A percentile compares a stretch with the other conserved stretches of the same genome.
phyloP scores from a whole-genome alignment of 2,329 filamentous ascomycete species.

The Sclerotinia subarctica region DNA sequence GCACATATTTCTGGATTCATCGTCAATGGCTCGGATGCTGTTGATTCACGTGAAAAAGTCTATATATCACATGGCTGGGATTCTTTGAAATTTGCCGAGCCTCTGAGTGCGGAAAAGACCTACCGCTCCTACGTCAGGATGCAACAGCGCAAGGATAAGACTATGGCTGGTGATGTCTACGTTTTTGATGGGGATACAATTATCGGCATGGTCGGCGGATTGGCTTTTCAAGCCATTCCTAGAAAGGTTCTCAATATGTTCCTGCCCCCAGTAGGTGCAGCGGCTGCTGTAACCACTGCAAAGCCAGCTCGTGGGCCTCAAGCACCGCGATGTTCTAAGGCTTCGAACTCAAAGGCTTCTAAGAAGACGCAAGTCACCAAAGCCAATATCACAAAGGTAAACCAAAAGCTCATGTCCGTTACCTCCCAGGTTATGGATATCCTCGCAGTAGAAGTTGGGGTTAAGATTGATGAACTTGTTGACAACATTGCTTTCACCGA shows the following conservation, averaged over 20 bases:
- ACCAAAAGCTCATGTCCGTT: conserved; percentile 36
- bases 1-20: conserved; percentile 61
- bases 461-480: conserved; percentile 47
- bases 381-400: conserved; percentile 30
- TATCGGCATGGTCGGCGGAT: conserved; percentile 42
- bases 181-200: conserved; percentile 39
- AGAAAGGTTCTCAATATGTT: conserved; percentile 21
- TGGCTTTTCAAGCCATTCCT: conserved; percentile 39
- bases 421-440: conserved; percentile 47
- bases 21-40: conserved; percentile 47
- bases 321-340: background rate
- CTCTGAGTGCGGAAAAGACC: conserved; percentile 43
- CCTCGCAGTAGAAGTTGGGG: conserved; percentile 53
- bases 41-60: conserved; percentile 53
- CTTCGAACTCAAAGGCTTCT: conserved; percentile 9
- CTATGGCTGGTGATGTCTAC: conserved; percentile 45
- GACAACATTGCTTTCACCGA: conserved; percentile 56
- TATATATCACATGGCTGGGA: conserved; percentile 60
- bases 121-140: conserved; percentile 58
- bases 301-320: conserved; percentile 38
- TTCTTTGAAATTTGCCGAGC: conserved; percentile 49
- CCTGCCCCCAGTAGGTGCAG: conserved; percentile 11
- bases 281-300: conserved; percentile 33
- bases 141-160: conserved; percentile 34
- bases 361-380: conserved; percentile 17